Conservation (phyloP, 192 early-diverging fungal genomes). For the Backusella sp. region DNA sequence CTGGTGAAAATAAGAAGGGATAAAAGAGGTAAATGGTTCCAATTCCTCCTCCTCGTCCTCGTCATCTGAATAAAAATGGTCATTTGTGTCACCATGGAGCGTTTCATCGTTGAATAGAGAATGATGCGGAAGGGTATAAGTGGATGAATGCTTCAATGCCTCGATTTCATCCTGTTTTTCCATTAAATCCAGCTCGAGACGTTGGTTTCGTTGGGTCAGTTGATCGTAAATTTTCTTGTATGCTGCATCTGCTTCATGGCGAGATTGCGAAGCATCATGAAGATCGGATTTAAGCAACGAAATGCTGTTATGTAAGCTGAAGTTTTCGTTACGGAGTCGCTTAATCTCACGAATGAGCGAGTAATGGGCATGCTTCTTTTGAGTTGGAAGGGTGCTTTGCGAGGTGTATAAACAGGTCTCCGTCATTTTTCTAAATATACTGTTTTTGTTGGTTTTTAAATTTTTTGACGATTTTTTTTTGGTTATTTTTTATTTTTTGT, state of each 20-base stretch:
- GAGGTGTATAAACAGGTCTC: background rate
- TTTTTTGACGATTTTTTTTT: background rate
- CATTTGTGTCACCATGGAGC: conserved; percentile 27
- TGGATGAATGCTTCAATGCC: background rate
- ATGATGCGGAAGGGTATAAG: background rate
- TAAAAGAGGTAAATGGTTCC: conserved; percentile 37
- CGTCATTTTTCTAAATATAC: background rate
- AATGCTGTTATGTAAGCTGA: conserved; percentile 15
- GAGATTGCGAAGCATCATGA: conserved; percentile 17
- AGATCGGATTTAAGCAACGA: conserved; percentile 27
- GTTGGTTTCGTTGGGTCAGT: background rate
- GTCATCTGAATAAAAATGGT: background rate
- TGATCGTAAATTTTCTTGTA: conserved; percentile 26
- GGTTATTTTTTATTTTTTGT: background rate
- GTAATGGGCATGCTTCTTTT: conserved; percentile 12
- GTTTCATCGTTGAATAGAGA: background rate
- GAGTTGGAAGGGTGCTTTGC: background rate
- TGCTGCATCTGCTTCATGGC: conserved; percentile 20
- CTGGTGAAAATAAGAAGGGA: conserved; percentile 36
- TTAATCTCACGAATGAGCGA: conserved; percentile 31
- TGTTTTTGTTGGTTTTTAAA: background rate
- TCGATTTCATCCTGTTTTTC: conserved; percentile 24
- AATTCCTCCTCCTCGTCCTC: background rate
- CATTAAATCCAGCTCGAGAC: conserved; percentile 1
- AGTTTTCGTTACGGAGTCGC: conserved; percentile 32